Conservation (phyloP, 495 filamentous ascomycete genomes). For the Chlorociboria aeruginascens region DNA sequence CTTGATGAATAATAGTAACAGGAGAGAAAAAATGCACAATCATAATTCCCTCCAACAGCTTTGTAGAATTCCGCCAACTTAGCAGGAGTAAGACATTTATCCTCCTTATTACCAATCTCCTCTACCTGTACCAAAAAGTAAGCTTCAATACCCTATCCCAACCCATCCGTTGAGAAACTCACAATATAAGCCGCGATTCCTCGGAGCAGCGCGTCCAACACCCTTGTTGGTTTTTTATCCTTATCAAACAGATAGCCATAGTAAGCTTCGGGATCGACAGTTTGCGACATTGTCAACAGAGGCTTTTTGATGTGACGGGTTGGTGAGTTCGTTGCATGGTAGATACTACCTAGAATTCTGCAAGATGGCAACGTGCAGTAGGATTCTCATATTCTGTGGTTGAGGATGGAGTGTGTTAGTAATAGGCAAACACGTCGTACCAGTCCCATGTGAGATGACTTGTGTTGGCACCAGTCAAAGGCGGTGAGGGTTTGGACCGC, state of each 20-base stretch:
- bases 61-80: conserved; percentile 87
- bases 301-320: neutral
- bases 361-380: too few relatives aligned
- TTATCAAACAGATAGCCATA: conserved; percentile 79
- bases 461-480: too few relatives aligned
- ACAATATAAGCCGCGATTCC: conserved; percentile 77
- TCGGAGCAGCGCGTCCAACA: conserved; percentile 65
- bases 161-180: conserved; percentile 24
- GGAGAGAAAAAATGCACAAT: conserved; percentile 33
- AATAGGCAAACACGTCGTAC: too few relatives aligned
- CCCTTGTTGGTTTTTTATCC: conserved; percentile 63
- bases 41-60: conserved; percentile 79
- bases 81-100: conserved; percentile 55
- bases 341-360: too few relatives aligned
- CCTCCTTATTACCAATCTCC: conserved; percentile 53
- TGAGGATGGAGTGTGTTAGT: too few relatives aligned
- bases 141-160: neutral
- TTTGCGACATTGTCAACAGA: conserved; percentile 11
- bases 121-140: conserved; percentile 31
- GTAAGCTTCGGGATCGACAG: conserved; percentile 29
- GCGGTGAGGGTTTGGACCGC: too few relatives aligned
- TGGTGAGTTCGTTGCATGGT: too few relatives aligned
- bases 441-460: too few relatives aligned
- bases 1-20: neutral
- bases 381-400: too few relatives aligned